A percentile compares a stretch with the other conserved stretches of the same genome.
These are phyloP conservation scores for Sideroxylon spinosum DNA, from an alignment of 179 eudicot genomes.

Conservation along the genomic window DNA sequence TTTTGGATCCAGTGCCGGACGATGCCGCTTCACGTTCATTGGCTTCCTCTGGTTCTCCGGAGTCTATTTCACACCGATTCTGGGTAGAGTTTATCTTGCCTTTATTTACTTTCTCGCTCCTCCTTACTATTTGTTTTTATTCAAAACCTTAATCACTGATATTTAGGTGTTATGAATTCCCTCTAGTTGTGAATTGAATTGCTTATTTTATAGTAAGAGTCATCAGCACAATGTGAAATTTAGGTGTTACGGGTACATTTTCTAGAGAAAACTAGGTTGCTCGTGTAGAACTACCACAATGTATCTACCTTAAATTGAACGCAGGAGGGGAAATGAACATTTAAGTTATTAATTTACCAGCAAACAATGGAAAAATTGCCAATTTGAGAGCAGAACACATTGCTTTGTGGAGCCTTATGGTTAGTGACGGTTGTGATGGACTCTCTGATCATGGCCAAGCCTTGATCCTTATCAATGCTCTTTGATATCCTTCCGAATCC, in stretches of 20 bases:
- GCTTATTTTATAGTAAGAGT: neutral
- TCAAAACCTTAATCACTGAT: neutral
- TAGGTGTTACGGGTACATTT: neutral
- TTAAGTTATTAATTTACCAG: neutral
- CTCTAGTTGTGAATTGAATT: neutral
- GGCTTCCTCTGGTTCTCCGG: slow-evolving; percentile 39
- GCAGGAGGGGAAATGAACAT: neutral
- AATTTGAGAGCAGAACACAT: neutral
- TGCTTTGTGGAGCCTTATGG: slow-evolving; percentile 1
- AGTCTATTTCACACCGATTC: slow-evolving; percentile 65
- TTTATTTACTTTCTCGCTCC: neutral
- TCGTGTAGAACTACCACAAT: neutral
- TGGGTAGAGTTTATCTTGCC: slow-evolving; percentile 43
- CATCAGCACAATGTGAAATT: neutral
- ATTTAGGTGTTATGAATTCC: neutral
- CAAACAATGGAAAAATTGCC: neutral
- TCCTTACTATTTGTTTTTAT: neutral
- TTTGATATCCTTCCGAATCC: neutral
- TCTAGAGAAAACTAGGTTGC: neutral
- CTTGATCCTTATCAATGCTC: neutral
- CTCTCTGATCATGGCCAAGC: neutral
- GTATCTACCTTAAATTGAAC: neutral
- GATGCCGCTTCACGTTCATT: slow-evolving; percentile 39
- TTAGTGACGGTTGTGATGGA: neutral
- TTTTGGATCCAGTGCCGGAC: slow-evolving; percentile 58